Percentiles rank a stretch among this genome's conserved stretches.
Evolutionary conservation across 352 stramenopile genomes (phyloP).

Genomic region (Phytopythium sindhum): DNA sequence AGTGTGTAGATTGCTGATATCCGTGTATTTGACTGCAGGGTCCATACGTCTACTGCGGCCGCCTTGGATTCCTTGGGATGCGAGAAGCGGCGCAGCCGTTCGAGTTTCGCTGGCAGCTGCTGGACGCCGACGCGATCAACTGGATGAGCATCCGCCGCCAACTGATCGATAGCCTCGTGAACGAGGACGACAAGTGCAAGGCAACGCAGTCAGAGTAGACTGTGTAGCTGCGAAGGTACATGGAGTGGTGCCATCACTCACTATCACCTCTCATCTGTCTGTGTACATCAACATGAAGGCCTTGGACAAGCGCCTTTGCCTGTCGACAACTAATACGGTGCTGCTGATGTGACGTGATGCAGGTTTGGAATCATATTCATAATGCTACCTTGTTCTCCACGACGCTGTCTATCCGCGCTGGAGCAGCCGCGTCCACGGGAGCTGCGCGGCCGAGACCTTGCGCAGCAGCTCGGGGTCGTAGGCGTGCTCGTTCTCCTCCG

Average conservation of each 20-base stretch:
- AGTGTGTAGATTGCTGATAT: background rate
- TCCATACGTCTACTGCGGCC: constrained; percentile 68
- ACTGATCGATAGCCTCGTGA: background rate
- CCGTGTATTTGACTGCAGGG: constrained; percentile 9
- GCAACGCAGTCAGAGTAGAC: background rate
- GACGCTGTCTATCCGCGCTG: background rate
- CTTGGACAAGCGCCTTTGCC: too few species aligned
- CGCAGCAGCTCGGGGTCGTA: constrained; percentile 1
- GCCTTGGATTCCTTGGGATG: constrained; percentile 49
- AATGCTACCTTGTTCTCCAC: too few species aligned
- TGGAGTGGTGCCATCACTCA: too few species aligned
- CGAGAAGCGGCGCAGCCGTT: constrained; percentile 24
- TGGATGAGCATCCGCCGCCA: constrained; percentile 10
- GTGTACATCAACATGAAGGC: too few species aligned
- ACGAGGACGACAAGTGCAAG: background rate
- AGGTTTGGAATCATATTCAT: too few species aligned
- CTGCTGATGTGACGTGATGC: too few species aligned
- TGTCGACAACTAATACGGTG: too few species aligned
- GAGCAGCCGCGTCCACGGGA: background rate
- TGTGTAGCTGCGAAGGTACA: too few species aligned
- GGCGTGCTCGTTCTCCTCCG: constrained; percentile 4
- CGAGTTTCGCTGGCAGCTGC: constrained; percentile 67
- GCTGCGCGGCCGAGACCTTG: background rate
- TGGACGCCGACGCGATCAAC: constrained; percentile 32
- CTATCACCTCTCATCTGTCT: too few species aligned